phyloP scores from a whole-genome alignment of 306 rosid species.

The Casuarina glauca region DNA sequence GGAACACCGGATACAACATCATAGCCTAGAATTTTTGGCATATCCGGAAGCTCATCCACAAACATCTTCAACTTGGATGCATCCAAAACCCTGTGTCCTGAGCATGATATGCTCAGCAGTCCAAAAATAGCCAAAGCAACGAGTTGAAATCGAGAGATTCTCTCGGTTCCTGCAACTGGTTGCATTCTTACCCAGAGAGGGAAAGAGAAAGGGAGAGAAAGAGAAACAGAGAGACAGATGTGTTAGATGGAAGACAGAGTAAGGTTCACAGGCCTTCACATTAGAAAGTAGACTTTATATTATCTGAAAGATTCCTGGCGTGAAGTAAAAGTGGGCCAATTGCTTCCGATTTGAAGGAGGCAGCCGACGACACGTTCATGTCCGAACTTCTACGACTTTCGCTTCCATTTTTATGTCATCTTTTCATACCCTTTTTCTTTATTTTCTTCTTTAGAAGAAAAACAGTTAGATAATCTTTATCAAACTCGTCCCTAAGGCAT shows the following conservation, averaged over 20 bases:
- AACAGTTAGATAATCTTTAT: no score
- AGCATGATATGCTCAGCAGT: conserved; percentile 6
- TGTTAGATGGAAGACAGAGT: background rate
- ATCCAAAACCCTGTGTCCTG: conserved; percentile 24
- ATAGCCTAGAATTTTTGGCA: conserved; percentile 40
- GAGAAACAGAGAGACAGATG: background rate
- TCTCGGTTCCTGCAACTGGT: background rate
- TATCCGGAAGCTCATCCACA: conserved; percentile 45
- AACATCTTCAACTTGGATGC: conserved; percentile 37
- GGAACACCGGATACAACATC: conserved; percentile 28
- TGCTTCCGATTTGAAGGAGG: background rate
- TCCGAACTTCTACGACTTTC: background rate
- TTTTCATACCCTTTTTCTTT: background rate
- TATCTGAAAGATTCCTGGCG: background rate
- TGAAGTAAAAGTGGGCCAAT: background rate
- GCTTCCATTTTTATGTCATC: background rate
- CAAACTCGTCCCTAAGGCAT: no score
- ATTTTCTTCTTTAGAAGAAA: background rate
- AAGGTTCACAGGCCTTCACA: background rate
- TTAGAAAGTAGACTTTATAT: background rate
- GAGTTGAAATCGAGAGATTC: background rate
- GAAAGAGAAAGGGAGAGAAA: background rate
- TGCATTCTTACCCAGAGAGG: background rate
- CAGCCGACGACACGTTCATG: no score
- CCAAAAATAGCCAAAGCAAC: background rate